Percentiles rank a stretch among this genome's conserved stretches.
These are phyloP conservation scores for Urtica urens DNA, from an alignment of 306 rosid genomes.

Conservation along the genomic window DNA sequence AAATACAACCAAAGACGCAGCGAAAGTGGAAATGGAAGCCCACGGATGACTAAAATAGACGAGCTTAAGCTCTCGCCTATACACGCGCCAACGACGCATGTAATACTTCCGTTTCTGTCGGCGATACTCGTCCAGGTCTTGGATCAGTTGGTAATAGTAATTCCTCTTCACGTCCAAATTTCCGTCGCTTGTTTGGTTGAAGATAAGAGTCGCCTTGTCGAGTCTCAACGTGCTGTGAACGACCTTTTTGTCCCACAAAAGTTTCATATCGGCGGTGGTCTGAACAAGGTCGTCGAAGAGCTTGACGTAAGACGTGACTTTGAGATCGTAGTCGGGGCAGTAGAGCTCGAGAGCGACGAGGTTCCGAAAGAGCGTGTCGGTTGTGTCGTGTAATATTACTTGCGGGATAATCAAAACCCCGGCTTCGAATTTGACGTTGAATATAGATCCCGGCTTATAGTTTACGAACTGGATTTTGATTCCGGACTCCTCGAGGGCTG, in stretches of 20 bases:
- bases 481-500: neutral
- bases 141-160: no score
- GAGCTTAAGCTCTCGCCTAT: no score
- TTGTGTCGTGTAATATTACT: neutral
- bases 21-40: no score
- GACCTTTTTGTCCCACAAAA: neutral
- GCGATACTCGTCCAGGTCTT: no score
- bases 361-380: neutral
- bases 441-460: no score
- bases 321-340: neutral
- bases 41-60: no score
- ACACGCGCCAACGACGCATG: no score
- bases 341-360: neutral
- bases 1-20: no score
- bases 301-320: constrained; percentile 2
- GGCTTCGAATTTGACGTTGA: no score
- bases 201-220: neutral
- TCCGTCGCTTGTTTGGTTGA: no score
- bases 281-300: constrained; percentile 3
- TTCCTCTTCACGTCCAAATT: no score
- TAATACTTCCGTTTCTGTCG: no score
- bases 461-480: neutral
- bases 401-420: neutral
- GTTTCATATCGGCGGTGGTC: neutral
- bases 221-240: neutral